These are phyloP conservation scores for Chalaropsis ovoidea DNA, from an alignment of 2,329 filamentous ascomycete genomes.

Conservation along the genomic window DNA sequence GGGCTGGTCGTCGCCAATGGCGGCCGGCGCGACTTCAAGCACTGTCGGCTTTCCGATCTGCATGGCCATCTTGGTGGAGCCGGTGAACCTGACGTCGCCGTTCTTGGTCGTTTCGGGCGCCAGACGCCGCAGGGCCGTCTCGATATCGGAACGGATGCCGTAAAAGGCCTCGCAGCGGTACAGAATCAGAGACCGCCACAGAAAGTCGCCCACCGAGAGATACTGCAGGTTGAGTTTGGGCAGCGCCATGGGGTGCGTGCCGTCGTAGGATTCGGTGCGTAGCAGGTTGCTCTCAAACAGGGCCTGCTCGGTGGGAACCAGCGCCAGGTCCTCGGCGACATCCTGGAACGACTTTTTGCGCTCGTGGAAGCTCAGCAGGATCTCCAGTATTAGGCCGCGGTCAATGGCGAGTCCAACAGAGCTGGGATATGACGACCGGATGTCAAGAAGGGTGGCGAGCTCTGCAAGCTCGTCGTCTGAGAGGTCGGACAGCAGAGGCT, in stretches of 20 bases:
- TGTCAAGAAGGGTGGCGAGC: slow-evolving; percentile 60
- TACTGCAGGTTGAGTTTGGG: slow-evolving; percentile 96
- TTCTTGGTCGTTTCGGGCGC: slow-evolving; percentile 55
- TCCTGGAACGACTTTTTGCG: slow-evolving; percentile 75
- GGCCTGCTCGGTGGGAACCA: slow-evolving; percentile 73
- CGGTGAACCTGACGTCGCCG: slow-evolving; percentile 64
- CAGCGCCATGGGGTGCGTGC: slow-evolving; percentile 74
- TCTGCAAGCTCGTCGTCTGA: slow-evolving; percentile 62
- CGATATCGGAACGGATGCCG: slow-evolving; percentile 82
- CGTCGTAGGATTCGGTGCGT: slow-evolving; percentile 78
- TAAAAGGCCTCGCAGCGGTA: slow-evolving; percentile 90
- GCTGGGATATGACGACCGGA: slow-evolving; percentile 73
- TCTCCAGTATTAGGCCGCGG: slow-evolving; percentile 57
- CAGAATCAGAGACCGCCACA: slow-evolving; percentile 88
- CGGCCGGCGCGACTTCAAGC: slow-evolving; percentile 70
- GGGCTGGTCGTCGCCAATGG: slow-evolving; percentile 72
- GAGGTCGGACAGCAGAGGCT: slow-evolving; percentile 61
- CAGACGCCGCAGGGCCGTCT: slow-evolving; percentile 68
- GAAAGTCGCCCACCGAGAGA: slow-evolving; percentile 83
- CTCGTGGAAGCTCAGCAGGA: slow-evolving; percentile 65
- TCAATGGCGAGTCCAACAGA: slow-evolving; percentile 54
- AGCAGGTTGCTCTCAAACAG: slow-evolving; percentile 72
- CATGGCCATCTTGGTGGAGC: slow-evolving; percentile 85
- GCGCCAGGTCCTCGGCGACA: slow-evolving; percentile 54
- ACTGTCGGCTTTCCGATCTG: slow-evolving; percentile 78